Conservation (phyloP, 1,284 basidiomycete genomes). For the Sanghuangporus weigelae region DNA sequence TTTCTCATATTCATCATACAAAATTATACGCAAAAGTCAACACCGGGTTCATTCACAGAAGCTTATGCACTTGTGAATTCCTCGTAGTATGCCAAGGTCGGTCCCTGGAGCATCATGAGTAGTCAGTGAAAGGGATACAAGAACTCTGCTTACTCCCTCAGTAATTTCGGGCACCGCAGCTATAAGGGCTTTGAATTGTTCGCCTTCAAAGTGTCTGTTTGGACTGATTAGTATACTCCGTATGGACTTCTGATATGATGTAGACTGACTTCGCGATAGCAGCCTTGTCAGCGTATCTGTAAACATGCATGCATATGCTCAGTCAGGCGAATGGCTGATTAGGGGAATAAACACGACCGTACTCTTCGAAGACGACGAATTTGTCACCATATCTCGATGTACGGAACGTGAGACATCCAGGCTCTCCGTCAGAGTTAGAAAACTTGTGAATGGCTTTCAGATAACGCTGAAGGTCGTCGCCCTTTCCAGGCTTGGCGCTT, state of each 20-base stretch:
- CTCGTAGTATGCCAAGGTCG: conserved; percentile 11
- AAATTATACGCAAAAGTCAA: too few species aligned
- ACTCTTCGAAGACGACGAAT: conserved; percentile 16
- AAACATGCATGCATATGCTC: background rate
- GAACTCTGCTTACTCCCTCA: background rate
- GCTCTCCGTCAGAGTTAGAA: conserved; percentile 12
- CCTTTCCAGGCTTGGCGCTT: conserved; percentile 10
- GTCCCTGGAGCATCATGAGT: conserved; percentile 4
- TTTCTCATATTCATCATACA: background rate
- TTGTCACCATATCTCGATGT: conserved; percentile 6
- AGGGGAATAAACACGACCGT: background rate
- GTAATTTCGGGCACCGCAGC: conserved; percentile 1
- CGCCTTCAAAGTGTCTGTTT: conserved; percentile 15
- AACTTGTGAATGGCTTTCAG: conserved; percentile 14
- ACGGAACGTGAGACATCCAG: conserved; percentile 15
- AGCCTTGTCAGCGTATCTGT: conserved; percentile 10
- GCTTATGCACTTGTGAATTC: conserved; percentile 11
- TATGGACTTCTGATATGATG: background rate
- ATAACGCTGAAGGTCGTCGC: conserved; percentile 9
- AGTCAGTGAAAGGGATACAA: background rate
- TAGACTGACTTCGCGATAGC: conserved; percentile 10
- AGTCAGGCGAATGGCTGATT: background rate
- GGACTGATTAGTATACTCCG: background rate
- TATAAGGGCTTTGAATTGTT: conserved; percentile 11
- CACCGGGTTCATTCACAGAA: background rate